Evolutionary conservation across 139 green algal species (phyloP).

Genomic region (Monoraphidium neglectum): DNA sequence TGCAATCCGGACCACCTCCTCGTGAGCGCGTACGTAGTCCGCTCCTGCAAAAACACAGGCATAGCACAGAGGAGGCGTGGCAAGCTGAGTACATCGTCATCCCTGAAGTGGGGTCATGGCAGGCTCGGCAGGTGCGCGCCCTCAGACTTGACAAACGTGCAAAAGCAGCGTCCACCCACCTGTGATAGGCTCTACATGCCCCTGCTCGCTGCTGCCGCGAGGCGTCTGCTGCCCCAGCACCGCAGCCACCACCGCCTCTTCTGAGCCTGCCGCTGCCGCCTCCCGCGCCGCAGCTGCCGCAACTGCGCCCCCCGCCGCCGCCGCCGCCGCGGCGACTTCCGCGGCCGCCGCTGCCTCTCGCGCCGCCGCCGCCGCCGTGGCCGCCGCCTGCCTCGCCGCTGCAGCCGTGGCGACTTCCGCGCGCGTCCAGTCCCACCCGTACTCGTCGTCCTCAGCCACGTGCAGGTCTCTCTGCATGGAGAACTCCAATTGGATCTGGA

Average conservation of each 20-base stretch:
- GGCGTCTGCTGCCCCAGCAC: no score
- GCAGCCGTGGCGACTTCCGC: neutral
- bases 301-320: neutral
- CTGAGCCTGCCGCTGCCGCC: no score
- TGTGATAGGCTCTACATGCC: no score
- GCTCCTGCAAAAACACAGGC: neutral
- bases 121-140: no score
- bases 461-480: conserved; percentile 6
- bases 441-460: conserved; percentile 6
- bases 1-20: conserved; percentile 6
- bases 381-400: conserved; percentile 3
- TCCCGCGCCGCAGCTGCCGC: neutral
- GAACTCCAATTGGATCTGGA: conserved; percentile 11
- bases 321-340: neutral
- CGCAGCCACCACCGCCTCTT: no score
- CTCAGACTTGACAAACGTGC: no score
- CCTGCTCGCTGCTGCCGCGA: no score
- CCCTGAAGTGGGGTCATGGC: no score
- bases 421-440: conserved; percentile 10
- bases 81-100: no score
- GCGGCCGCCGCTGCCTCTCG: conserved; percentile 4
- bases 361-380: conserved; percentile 3
- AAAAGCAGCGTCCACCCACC: no score
- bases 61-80: neutral
- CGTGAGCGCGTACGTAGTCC: conserved; percentile 21